These are phyloP conservation scores for Misopates orontium DNA, from an alignment of 257 asterid species.

Conservation along the genomic window DNA sequence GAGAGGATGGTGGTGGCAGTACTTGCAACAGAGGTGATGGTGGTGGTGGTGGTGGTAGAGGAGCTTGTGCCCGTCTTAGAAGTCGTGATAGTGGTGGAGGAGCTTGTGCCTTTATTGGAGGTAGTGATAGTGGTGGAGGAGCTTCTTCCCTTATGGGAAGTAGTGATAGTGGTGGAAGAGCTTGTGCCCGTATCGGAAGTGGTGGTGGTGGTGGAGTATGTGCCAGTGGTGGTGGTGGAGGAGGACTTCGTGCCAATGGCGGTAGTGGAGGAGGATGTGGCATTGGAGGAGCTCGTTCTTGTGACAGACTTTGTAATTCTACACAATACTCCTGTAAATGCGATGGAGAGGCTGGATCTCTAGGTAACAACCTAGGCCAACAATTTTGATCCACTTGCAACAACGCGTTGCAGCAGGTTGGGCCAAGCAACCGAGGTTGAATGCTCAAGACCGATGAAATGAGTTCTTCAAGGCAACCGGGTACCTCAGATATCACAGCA, in stretches of 20 bases:
- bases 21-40: not conserved
- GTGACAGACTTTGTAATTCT: not conserved
- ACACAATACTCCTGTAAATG: not conserved
- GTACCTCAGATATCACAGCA: not conserved
- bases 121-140: not conserved
- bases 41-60: not conserved
- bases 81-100: not conserved
- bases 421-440: not conserved
- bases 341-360: not conserved
- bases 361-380: not conserved
- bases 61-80: not conserved
- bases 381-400: not conserved
- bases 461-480: slow-evolving; percentile 2
- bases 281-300: not conserved
- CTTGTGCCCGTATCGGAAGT: not conserved
- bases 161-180: not conserved
- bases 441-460: not conserved
- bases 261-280: not conserved
- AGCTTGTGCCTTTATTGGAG: not conserved
- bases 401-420: not conserved
- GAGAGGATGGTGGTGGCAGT: not conserved
- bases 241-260: not conserved
- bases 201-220: not conserved
- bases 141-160: not conserved
- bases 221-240: not conserved